A percentile compares a stretch with the other conserved stretches of the same genome.
Conservation (phyloP, 768 basidiomycete species). For the Trametes cinnabarina region DNA sequence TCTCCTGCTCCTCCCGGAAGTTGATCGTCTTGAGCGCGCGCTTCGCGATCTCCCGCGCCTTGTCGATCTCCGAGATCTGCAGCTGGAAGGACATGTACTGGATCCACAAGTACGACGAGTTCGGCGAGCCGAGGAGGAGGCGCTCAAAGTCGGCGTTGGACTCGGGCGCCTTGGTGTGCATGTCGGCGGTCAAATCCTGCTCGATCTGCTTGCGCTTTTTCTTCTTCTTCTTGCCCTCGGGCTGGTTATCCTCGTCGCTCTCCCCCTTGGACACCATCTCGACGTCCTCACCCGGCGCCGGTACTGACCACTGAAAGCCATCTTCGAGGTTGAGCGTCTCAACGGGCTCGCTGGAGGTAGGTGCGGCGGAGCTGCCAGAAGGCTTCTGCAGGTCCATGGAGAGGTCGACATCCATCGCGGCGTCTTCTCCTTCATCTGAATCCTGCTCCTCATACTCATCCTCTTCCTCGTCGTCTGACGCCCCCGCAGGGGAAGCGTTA, state of each 20-base stretch:
- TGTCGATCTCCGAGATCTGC: conserved; percentile 94
- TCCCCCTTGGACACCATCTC: conserved; percentile 44
- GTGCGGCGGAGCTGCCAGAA: background rate
- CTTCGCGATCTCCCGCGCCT: conserved; percentile 83
- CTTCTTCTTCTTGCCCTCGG: conserved; percentile 59
- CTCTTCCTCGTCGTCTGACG: conserved; percentile 26
- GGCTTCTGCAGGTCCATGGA: conserved; percentile 28
- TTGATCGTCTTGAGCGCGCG: conserved; percentile 85
- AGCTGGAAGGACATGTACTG: conserved; percentile 99
- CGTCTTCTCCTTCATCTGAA: conserved; percentile 30
- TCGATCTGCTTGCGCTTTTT: conserved; percentile 71
- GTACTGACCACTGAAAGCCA: conserved; percentile 73
- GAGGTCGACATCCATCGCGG: conserved; percentile 47
- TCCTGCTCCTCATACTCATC: conserved; percentile 36
- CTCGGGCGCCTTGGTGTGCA: conserved; percentile 82
- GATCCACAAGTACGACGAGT: conserved; percentile 97
- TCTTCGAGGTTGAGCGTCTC: conserved; percentile 45
- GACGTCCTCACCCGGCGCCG: conserved; percentile 38
- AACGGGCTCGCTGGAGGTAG: background rate
- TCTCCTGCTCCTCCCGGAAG: conserved; percentile 95
- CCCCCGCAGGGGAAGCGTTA: conserved; percentile 7
- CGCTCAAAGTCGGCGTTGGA: conserved; percentile 96
- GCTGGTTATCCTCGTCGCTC: conserved; percentile 47
- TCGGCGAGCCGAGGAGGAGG: conserved; percentile 86
- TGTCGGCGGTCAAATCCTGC: conserved; percentile 79